phyloP scores from a whole-genome alignment of 2,329 filamentous ascomycete species.

The Fusarium napiforme region DNA sequence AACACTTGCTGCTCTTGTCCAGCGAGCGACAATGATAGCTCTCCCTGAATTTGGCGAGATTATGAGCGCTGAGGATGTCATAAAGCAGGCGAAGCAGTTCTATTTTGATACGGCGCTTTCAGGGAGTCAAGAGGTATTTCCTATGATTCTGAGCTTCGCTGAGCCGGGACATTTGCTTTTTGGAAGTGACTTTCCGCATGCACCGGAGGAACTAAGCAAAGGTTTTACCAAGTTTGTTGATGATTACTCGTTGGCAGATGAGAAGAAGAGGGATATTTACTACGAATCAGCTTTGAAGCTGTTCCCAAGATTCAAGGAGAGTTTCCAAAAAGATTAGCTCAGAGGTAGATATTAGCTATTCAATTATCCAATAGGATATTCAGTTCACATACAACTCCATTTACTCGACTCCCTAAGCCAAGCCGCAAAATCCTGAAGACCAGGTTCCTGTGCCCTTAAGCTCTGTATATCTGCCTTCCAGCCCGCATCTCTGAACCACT shows the following conservation, averaged over 20 bases:
- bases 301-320: neutral
- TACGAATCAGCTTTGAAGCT: neutral
- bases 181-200: no score
- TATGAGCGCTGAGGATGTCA: no score
- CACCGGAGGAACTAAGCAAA: no score
- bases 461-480: slow-evolving; percentile 23
- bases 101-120: no score
- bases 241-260: accelerated
- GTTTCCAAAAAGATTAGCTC: neutral
- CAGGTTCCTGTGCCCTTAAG: neutral
- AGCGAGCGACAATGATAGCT: no score
- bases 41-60: no score
- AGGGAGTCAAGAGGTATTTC: no score
- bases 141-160: no score
- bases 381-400: slow-evolving; percentile 13
- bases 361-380: accelerated
- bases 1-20: no score
- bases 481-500: slow-evolving; percentile 26
- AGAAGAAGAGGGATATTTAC: neutral
- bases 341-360: accelerated
- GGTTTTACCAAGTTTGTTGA: neutral
- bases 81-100: no score
- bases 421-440: slow-evolving; percentile 16
- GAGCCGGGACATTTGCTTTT: no score
- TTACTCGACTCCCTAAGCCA: slow-evolving; percentile 39